These are phyloP conservation scores for Boletus subcaerulescens DNA, from an alignment of 768 basidiomycete species.

Conservation along the genomic window DNA sequence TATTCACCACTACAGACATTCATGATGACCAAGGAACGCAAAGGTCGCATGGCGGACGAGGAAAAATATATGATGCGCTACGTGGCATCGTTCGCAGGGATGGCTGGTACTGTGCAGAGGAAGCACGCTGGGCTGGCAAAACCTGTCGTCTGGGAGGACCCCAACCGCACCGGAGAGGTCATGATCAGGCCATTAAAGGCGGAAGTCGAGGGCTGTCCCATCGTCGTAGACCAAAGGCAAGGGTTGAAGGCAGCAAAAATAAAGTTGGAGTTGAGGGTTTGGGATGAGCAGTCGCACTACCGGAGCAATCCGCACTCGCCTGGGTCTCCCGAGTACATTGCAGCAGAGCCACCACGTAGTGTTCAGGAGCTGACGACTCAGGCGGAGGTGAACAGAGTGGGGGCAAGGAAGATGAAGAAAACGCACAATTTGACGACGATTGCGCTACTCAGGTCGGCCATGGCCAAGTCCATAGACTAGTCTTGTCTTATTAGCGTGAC, in stretches of 20 bases:
- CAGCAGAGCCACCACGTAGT: slow-evolving; percentile 25
- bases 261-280: slow-evolving; percentile 30
- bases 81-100: slow-evolving; percentile 33
- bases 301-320: slow-evolving; percentile 45
- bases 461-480: slow-evolving; percentile 6
- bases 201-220: slow-evolving; percentile 38
- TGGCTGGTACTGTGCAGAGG: slow-evolving; percentile 22
- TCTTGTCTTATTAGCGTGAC: slow-evolving; percentile 7
- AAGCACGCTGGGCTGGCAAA: slow-evolving; percentile 13
- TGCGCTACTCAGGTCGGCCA: slow-evolving; percentile 19
- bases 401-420: background rate
- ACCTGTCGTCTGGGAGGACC: slow-evolving; percentile 31
- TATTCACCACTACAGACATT: slow-evolving; percentile 52
- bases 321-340: slow-evolving; percentile 50
- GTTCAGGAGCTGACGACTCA: slow-evolving; percentile 20
- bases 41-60: slow-evolving; percentile 54
- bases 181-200: slow-evolving; percentile 29
- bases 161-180: slow-evolving; percentile 25
- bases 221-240: slow-evolving; percentile 44
- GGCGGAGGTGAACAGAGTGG: slow-evolving; percentile 4
- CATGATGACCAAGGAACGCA: slow-evolving; percentile 49
- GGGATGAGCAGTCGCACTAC: slow-evolving; percentile 28
- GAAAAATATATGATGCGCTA: slow-evolving; percentile 13
- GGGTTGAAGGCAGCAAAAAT: slow-evolving; percentile 39
- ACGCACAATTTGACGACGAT: slow-evolving; percentile 2